phyloP scores from a whole-genome alignment of 179 eudicot genomes.

The Pouteria campechiana region DNA sequence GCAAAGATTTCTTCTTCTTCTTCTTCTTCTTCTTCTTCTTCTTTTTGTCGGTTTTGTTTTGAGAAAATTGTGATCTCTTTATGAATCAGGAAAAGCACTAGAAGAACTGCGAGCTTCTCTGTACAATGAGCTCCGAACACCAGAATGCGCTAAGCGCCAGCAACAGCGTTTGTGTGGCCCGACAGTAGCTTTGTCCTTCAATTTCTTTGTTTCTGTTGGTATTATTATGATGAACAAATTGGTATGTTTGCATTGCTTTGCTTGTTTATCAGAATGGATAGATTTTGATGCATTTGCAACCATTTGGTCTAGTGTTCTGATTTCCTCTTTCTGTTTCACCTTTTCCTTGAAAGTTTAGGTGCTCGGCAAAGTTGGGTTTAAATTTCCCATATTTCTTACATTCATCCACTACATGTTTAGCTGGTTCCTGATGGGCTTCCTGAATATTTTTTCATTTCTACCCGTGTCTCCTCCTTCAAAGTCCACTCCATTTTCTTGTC shows the following conservation, averaged over 20 bases:
- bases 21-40: too few species aligned
- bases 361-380: conserved; percentile 73
- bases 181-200: conserved; percentile 76
- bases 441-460: conserved; percentile 58
- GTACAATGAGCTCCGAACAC: conserved; percentile 46
- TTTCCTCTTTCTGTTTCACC: conserved; percentile 1
- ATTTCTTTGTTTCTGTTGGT: conserved; percentile 77
- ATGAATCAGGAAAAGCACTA: conserved; percentile 56
- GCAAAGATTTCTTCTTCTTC: too few species aligned
- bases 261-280: not conserved
- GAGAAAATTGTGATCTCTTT: too few species aligned
- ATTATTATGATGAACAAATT: conserved; percentile 84
- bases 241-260: conserved; percentile 26
- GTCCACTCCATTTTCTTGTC: conserved; percentile 56
- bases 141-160: conserved; percentile 66
- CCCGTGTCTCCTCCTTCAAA: conserved; percentile 63
- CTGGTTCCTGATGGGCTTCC: conserved; percentile 76
- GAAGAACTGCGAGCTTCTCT: conserved; percentile 74
- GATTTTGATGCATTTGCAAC: not conserved
- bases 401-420: conserved; percentile 79
- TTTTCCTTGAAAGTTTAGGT: conserved; percentile 30
- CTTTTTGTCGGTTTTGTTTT: too few species aligned
- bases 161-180: conserved; percentile 68
- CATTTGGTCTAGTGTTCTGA: too few species aligned
- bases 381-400: conserved; percentile 80